Base-by-base conservation (phyloP, 1,139 yeast genomes). In the Pneumocystis jirovecii region DNA sequence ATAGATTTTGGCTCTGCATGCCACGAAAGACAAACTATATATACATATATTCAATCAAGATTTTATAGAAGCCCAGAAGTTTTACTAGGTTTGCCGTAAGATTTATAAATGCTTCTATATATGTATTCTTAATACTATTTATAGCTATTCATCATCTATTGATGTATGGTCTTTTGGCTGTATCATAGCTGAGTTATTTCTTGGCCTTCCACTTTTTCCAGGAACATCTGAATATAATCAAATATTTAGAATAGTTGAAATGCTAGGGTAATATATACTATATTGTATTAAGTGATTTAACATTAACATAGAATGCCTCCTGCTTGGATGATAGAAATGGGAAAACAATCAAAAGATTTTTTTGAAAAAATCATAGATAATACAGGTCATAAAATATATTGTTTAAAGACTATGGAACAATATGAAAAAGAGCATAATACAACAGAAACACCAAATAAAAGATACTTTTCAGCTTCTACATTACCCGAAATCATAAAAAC, bases 91-190 rank as follows among this genome's bases (percentile, higher is more conserved):
- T 79, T 93, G 62, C 96, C 96, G 4, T 60, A 60, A 21, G 25
- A 60, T 42, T 10, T 15, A 19, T 1, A 3, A 12, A 21, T 50
- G 12, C 12, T 50, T 50, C 21, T 15, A 10, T 50, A 25, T 50
- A 5, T 25, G 1, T 50, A 50, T 50, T 50, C 19, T 61, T 40
- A 21, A 40, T 39, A 60, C 17, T 60, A 42, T 39, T 65, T 64
- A 12, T 25, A 50, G 57, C 5, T 78, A 78, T 68, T 87, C 96
- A 0, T 85, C 96, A 29, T 85, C 96, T 8, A 93, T 93, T 66
- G 99, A 93, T 75, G 90, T 93, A 91, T 93, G 99, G 99, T 90
- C 97, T 1, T 78, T 93, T 61, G 99, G 98, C 1, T 93, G 99
- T 77, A 93, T 95, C 65, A 86, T 91, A 45, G 97, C 96, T 0